Evolutionary conservation across 2,329 filamentous ascomycete genomes (phyloP).

Genomic region (Penicillium capsulatum): DNA sequence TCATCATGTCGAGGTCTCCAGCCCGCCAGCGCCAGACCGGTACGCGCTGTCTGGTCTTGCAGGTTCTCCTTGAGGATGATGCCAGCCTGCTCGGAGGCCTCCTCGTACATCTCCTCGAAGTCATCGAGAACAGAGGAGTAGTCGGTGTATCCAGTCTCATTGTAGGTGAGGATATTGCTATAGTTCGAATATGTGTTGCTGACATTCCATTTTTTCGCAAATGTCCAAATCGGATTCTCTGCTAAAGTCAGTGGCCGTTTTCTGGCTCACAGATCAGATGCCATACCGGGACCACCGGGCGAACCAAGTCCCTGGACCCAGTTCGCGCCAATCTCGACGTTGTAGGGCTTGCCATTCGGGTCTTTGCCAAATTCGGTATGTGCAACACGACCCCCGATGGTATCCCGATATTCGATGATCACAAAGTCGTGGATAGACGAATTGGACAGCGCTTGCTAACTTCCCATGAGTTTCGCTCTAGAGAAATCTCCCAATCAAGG

Average conservation of each 20-base stretch:
- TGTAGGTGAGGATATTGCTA: slow-evolving; percentile 56
- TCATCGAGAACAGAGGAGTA: slow-evolving; percentile 50
- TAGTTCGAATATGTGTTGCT: slow-evolving; percentile 57
- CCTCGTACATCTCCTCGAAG: slow-evolving; percentile 47
- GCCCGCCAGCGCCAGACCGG: slow-evolving; percentile 56
- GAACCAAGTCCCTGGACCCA: slow-evolving; percentile 53
- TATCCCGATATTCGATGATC: slow-evolving; percentile 60
- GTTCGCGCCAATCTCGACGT: slow-evolving; percentile 63
- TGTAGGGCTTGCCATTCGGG: slow-evolving; percentile 51
- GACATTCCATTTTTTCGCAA: slow-evolving; percentile 31
- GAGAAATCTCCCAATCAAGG: too few relatives aligned
- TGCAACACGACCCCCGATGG: slow-evolving; percentile 60
- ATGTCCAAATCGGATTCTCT: slow-evolving; percentile 57
- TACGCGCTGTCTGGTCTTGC: slow-evolving; percentile 59
- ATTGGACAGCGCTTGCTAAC: slow-evolving; percentile 59
- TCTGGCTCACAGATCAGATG: slow-evolving; percentile 28
- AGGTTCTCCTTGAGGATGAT: slow-evolving; percentile 55
- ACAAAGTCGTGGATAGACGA: slow-evolving; percentile 60
- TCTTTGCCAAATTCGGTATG: slow-evolving; percentile 55
- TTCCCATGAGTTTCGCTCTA: too few relatives aligned
- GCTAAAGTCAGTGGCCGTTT: background rate
- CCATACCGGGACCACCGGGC: slow-evolving; percentile 29
- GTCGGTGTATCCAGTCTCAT: slow-evolving; percentile 53
- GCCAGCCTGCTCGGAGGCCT: slow-evolving; percentile 53
- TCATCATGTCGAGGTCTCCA: slow-evolving; percentile 53